Evolutionary conservation across 2,329 filamentous ascomycete genomes (phyloP), one percentile per base, ranked within the genome.

Genomic region (Fusarium torulosum): DNA sequence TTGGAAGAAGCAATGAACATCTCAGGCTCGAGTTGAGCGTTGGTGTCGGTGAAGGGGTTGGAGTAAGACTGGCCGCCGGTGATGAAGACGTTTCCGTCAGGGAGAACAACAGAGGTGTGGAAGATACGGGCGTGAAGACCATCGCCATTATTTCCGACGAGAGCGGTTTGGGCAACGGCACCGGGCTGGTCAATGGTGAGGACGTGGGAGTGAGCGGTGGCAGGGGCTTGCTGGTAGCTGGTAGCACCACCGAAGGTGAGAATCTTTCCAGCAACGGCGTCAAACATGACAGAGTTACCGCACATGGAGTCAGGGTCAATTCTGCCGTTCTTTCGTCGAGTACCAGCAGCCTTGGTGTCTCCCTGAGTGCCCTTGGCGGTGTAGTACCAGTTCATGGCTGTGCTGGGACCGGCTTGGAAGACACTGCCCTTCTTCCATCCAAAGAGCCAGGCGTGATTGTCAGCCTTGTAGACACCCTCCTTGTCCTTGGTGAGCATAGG

Each of bases 251-350:
- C 86, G 7, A 80, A 75, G 0, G 84, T 82, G 11, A 88, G 75
- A 25, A 88, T 87, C 74, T 87, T 86, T 21, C 86, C 86, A 4
- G 81, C 80, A 54, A 86, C 80, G 31, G 85, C 85, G 67, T 89
- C 86, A 63, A 83, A 88, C 85, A 89, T 88, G 63, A 85, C 80
- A 9, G 82, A 81, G 51, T 82, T 83, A 8, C 85, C 87, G 61
- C 79, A 82, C 86, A 89, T 89, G 5, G 85, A 81, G 10, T 79
- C 74, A 40, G 82, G 81, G 8, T 78, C 77, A 31, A 75, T 75
- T 14, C 84, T 64, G 2, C 70, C 61, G 78, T 66, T 76, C 1
- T 11, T 72, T 63, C 4, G 67, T 69, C 17, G 79, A 73, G 15
- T 73, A 73, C 67, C 67, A 15, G 68, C 68, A 14, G 68, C 33